Percentiles rank a stretch among this genome's conserved stretches.
phyloP scores from a whole-genome alignment of 768 basidiomycete species.

The Podaxis sp. region DNA sequence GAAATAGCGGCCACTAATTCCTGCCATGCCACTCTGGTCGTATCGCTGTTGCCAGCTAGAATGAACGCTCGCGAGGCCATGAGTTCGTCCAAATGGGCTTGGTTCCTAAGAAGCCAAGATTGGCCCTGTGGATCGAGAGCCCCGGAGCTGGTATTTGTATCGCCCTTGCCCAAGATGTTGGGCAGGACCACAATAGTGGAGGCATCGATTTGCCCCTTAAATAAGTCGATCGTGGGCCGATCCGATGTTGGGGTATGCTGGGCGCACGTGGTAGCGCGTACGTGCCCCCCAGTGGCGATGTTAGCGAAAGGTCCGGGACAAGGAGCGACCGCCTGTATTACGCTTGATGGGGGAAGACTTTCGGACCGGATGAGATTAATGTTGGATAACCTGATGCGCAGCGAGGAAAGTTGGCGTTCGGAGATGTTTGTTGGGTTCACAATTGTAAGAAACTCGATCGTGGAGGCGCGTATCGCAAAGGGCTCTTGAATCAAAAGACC shows the following conservation, averaged over 20 bases:
- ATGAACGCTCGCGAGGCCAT: slow-evolving; percentile 16
- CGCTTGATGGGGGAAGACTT: slow-evolving; percentile 1
- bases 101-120: slow-evolving; percentile 7
- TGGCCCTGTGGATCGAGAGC: slow-evolving; percentile 12
- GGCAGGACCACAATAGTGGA: slow-evolving; percentile 12
- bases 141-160: slow-evolving; percentile 6
- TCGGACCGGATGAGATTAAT: slow-evolving; percentile 16
- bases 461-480: slow-evolving; percentile 7
- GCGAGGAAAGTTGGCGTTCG: slow-evolving; percentile 2
- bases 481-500: slow-evolving; percentile 12
- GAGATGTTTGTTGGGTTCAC: not conserved
- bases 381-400: slow-evolving; percentile 11
- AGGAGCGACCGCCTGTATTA: slow-evolving; percentile 10
- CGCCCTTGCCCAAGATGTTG: slow-evolving; percentile 15
- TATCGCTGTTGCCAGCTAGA: slow-evolving; percentile 7
- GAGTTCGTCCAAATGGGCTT: slow-evolving; percentile 11
- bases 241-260: not conserved
- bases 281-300: slow-evolving; percentile 13
- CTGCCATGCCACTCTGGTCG: not conserved
- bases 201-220: slow-evolving; percentile 15
- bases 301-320: slow-evolving; percentile 12
- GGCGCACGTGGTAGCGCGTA: slow-evolving; percentile 14
- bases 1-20: slow-evolving; percentile 14
- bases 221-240: not conserved
- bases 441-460: slow-evolving; percentile 15